Conservation (phyloP, 2,329 filamentous ascomycete genomes). For the Verticillium isaacii region DNA sequence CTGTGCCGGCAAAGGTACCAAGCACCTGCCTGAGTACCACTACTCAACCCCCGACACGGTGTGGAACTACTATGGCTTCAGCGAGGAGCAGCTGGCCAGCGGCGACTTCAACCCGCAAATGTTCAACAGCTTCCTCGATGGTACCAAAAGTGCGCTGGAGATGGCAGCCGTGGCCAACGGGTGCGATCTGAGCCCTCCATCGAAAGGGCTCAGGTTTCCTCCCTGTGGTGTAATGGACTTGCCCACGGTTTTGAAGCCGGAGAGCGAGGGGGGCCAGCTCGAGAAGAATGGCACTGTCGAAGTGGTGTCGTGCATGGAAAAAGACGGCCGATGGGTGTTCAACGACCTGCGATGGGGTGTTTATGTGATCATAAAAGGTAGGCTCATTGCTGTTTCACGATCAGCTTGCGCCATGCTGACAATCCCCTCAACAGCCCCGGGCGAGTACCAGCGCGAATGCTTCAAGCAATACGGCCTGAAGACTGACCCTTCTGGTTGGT, state of each 20-base stretch:
- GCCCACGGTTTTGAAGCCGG: constrained; percentile 32
- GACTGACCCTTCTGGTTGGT: constrained; percentile 33
- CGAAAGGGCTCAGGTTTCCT: constrained; percentile 34
- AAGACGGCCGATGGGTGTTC: constrained; percentile 32
- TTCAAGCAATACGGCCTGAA: constrained; percentile 40
- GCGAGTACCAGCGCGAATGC: constrained; percentile 34
- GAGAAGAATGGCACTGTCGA: constrained; percentile 37
- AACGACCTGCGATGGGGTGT: constrained; percentile 37
- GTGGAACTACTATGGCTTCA: constrained; percentile 41
- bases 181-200: constrained; percentile 34
- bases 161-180: constrained; percentile 43
- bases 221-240: constrained; percentile 37
- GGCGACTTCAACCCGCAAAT: constrained; percentile 41
- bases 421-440: constrained; percentile 18
- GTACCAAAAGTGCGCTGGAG: constrained; percentile 40
- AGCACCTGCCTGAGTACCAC: constrained; percentile 39
- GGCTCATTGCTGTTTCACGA: not conserved
- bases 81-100: constrained; percentile 33
- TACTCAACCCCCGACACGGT: constrained; percentile 40
- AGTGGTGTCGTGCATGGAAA: constrained; percentile 38
- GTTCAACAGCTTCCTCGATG: constrained; percentile 44
- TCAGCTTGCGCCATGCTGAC: not conserved
- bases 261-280: constrained; percentile 32
- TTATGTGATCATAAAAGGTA: constrained; percentile 36
- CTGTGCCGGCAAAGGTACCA: constrained; percentile 40